Percentiles rank a stretch among this genome's conserved stretches.
Conservation (phyloP, 2,329 filamentous ascomycete genomes). For the Pseudogymnoascus destructans region DNA sequence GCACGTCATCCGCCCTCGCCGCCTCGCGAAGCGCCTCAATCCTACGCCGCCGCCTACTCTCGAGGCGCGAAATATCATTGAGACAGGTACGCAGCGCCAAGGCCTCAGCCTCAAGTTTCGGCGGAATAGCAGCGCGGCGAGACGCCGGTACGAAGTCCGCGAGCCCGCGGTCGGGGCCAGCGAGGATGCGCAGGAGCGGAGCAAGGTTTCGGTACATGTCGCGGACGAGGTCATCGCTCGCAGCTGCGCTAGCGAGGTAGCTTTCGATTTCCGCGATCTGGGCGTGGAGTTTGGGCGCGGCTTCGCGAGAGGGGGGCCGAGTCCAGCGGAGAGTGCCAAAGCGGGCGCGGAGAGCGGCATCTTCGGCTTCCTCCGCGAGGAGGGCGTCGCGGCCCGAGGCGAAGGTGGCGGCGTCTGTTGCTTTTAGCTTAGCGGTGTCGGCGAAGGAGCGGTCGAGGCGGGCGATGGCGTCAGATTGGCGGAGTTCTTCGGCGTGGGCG, state of each 20-base stretch:
- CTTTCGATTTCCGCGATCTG: slow-evolving; percentile 58
- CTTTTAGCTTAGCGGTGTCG: slow-evolving; percentile 81
- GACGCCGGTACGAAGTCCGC: slow-evolving; percentile 85
- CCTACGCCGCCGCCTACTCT: slow-evolving; percentile 66
- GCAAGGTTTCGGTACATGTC: slow-evolving; percentile 69
- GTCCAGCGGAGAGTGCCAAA: slow-evolving; percentile 82
- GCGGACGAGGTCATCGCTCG: slow-evolving; percentile 49
- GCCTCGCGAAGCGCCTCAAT: slow-evolving; percentile 69
- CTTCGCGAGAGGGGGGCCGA: slow-evolving; percentile 54
- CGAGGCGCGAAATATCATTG: slow-evolving; percentile 73
- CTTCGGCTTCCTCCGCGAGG: slow-evolving; percentile 69
- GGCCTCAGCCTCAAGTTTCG: slow-evolving; percentile 67
- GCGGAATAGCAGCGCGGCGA: slow-evolving; percentile 63
- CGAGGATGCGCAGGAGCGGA: slow-evolving; percentile 60
- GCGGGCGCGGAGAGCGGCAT: slow-evolving; percentile 58
- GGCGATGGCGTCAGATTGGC: slow-evolving; percentile 76
- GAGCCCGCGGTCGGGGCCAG: slow-evolving; percentile 65
- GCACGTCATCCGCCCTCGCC: slow-evolving; percentile 77
- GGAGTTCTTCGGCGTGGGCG: slow-evolving; percentile 85
- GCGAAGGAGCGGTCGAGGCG: slow-evolving; percentile 67
- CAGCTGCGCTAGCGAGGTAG: slow-evolving; percentile 64
- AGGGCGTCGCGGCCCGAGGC: slow-evolving; percentile 72
- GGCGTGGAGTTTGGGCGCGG: slow-evolving; percentile 35
- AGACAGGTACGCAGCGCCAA: slow-evolving; percentile 64
- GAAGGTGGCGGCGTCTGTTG: slow-evolving; percentile 63